A percentile compares a stretch with the other conserved stretches of the same genome.
Conservation (phyloP, 1,284 basidiomycete genomes). For the Meripilus lineatus region DNA sequence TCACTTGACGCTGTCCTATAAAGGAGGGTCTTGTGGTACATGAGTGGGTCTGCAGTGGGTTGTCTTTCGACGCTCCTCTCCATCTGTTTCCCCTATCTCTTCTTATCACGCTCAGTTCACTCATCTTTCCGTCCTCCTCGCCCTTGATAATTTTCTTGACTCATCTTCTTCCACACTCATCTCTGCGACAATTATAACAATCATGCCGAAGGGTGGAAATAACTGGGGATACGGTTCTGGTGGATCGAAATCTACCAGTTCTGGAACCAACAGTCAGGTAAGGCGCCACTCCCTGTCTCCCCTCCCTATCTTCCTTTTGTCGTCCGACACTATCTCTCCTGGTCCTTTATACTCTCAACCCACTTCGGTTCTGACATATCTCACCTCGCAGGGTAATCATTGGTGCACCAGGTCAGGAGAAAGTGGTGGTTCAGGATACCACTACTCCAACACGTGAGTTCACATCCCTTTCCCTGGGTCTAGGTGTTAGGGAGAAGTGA, state of each 20-base stretch:
- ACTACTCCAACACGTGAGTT: constrained; percentile 26
- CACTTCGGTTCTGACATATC: no score
- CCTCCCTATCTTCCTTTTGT: no score
- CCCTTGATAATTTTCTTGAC: no score
- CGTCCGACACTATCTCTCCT: background rate
- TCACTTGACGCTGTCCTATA: no score
- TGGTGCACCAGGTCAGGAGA: constrained; percentile 20
- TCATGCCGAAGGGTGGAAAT: constrained; percentile 1
- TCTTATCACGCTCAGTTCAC: no score
- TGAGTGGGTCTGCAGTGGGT: no score
- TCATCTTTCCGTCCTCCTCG: no score
- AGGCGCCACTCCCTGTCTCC: background rate
- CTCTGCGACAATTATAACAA: background rate
- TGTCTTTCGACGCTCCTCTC: no score
- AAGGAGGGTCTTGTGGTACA: no score
- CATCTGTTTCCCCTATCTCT: no score
- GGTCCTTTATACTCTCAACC: background rate
- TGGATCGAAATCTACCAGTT: constrained; percentile 16
- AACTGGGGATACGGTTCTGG: constrained; percentile 10
- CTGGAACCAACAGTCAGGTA: constrained; percentile 23
- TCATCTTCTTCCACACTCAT: no score
- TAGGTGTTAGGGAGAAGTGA: no score
- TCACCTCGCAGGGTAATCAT: constrained; percentile 22
- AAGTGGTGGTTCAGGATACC: constrained; percentile 20
- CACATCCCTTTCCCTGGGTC: background rate